Evolutionary conservation across 768 basidiomycete genomes (phyloP).

Genomic region (Lepiota brunneoincarnata): DNA sequence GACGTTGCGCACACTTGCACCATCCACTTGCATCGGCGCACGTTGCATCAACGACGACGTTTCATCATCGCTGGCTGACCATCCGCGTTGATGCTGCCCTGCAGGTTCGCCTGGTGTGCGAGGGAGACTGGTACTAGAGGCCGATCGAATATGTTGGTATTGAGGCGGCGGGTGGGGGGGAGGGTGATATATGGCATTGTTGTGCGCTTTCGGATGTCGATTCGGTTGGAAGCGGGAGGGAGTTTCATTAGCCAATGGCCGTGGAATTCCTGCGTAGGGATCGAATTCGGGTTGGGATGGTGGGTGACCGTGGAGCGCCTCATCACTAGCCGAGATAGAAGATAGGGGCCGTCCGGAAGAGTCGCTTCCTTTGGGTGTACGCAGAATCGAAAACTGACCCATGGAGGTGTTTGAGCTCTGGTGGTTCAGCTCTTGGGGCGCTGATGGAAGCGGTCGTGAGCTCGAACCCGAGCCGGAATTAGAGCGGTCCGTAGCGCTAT

Average conservation of each 20-base stretch:
- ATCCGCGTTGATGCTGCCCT: not conserved
- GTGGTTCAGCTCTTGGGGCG: not conserved
- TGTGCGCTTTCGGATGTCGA: not conserved
- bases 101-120: not conserved
- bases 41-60: constrained; percentile 3
- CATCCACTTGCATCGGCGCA: constrained; percentile 6
- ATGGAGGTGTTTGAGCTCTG: not conserved
- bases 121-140: not conserved
- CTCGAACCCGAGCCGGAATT: not conserved
- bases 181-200: not conserved
- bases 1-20: not conserved
- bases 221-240: not conserved
- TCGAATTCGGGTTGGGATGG: not conserved
- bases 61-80: constrained; percentile 7
- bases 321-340: not conserved
- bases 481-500: not conserved
- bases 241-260: not conserved
- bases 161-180: not conserved
- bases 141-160: not conserved
- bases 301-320: not conserved
- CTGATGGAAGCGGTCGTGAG: not conserved
- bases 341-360: not conserved
- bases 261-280: constrained; percentile 2
- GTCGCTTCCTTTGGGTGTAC: not conserved
- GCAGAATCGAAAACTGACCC: not conserved